Base-by-base conservation (phyloP, 805 yeast species). In the Blastobotrys americana region DNA sequence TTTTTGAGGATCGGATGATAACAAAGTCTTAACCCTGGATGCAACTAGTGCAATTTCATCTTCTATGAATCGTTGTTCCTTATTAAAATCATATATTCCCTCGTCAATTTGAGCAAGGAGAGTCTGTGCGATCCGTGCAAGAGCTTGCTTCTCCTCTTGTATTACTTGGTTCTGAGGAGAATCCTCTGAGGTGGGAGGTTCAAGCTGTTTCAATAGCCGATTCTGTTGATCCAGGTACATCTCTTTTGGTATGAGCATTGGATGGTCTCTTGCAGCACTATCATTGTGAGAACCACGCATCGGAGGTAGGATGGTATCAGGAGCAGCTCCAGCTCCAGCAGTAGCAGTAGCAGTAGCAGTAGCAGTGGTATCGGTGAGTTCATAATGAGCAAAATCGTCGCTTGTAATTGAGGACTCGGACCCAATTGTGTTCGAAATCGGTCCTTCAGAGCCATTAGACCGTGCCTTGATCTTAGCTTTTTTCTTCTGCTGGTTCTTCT, bases 51-150 rank as follows among this genome's bases (percentile, higher is more conserved):
- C 45, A 5, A 47, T 17, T 22, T 34, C 22, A 16, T 44, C 49
- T 18, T 42, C 17, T 5, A 47, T 38, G 19, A 20, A 19, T 34
- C 39, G n/a, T 40, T 46, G 51, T 43, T 48, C 50, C 42, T 46
- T 50, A 3, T 52, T 55, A 39, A 55, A 54, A 44, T 56, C 50
- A 44, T 54, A 56, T 6, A 50, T 39, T 19, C 48, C 50, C 45
- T 54, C 59, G 42, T 59, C 64, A 27, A 56, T 45, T 2, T 53
- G 54, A n/a, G 61, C 60, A 44, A 58, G 40, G 35, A 54, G 49
- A 2, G 55, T 43, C 44, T 55, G 56, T 33, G 55, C 44, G 22
- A 51, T 49, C 13, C 46, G 39, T 34, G 44, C 39, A n/a, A 57
- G 49, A 23, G 37, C 44, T 22, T 31, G 34, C 40, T 53, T 46